Base-by-base conservation (phyloP, 495 filamentous ascomycete genomes). In the Chaetomium fimeti region DNA sequence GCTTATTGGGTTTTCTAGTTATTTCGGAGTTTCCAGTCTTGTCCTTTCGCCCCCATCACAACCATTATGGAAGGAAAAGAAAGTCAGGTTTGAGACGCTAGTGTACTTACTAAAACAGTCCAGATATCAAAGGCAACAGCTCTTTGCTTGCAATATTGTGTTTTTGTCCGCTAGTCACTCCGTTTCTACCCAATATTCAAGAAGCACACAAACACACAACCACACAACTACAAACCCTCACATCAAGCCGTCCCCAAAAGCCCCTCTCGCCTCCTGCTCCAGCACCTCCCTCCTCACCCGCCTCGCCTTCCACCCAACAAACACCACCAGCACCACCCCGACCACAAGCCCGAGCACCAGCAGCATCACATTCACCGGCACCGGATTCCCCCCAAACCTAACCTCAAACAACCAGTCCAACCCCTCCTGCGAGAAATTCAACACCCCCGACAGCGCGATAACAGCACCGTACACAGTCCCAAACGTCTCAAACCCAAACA, bases 401-500 rank as follows among this genome's bases (percentile, higher is more conserved):
- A 82, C 80, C 66, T 96, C 89, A 32, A 91, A 93, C 58, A 94
- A 66, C 60, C 86, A 86, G 74, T 97, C 94, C 29, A 98, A 78
- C 0, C 83, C 92, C 12, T 87, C 86, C 79, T 98, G 93, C 20
- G 82, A 85, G 68, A 98, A 93, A 74, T 96, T 97, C 56, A 93
- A 82, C 13, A 98, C 69, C 7, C 94, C 94, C 2, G 92, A 87
- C 4, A 94, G 72, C 71, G 91, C 97, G 63, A 97, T 97, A 61
- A 97, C 88, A 9, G 92, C 82, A n/a, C 94, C 94, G 73, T 98
- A 97, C 28, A 98, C 91, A 61, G 90, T 97, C 28, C 93, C 93
- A 67, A 97, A 98, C 0, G 93, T 97, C 64, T 85, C 86, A 77
- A 96, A 97, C 9, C 94, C 93, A 74, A 98, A 98, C 38, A 98